Base-by-base conservation (phyloP, 176 grass and related monocot species). In the Zoysia pacifica region DNA sequence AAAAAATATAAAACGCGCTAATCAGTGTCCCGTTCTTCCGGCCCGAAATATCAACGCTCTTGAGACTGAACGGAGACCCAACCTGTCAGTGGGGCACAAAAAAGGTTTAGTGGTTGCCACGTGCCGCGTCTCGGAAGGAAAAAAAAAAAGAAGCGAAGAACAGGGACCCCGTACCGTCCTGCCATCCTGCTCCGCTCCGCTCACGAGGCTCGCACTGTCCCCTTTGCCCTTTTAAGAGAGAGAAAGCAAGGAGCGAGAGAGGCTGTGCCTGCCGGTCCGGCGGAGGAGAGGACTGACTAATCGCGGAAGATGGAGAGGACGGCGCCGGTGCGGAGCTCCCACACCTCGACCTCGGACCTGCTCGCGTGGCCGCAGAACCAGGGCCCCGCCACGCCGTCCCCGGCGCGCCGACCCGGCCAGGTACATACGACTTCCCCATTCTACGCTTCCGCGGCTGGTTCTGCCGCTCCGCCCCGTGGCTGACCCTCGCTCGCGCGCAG, bases 301-400 rank as follows among this genome's bases (percentile, higher is more conserved):
- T 28, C 28, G 38, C 48, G 3, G 40, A 48, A 67, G 81, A 97
- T 97, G 94, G 91, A 97, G 82, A 81, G 87, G 76, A 70, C 81
- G 68, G 83, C 87, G 74, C 94, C 91, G 84, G 89, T 91, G 81
- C 87, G 94, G 81, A 97, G 87, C 80, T 91, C 94, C 63, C 94
- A 91, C 91, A 86, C 84, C 86, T 84, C 78, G 4, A 97, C 91
- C 40, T 89, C 91, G 47, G 89, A 91, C 92, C 91, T 97, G 62
- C 84, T 93, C 63, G 80, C 94, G 4, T 97, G 94, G 94, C 77
- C 87, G 53, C 79, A 81, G 49, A 69, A 45, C 55, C 19, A 69
- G 20, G 84, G 79, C 35, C 63, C 86, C 14, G 54, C 80, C 7
- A 70, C 90, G 50, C 78, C 91, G 15, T 62, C 63, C 38, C 83